These are phyloP conservation scores for Sugiyamaella boreocaroliniensis DNA, from an alignment of 805 yeast genomes.

Conservation along the genomic window DNA sequence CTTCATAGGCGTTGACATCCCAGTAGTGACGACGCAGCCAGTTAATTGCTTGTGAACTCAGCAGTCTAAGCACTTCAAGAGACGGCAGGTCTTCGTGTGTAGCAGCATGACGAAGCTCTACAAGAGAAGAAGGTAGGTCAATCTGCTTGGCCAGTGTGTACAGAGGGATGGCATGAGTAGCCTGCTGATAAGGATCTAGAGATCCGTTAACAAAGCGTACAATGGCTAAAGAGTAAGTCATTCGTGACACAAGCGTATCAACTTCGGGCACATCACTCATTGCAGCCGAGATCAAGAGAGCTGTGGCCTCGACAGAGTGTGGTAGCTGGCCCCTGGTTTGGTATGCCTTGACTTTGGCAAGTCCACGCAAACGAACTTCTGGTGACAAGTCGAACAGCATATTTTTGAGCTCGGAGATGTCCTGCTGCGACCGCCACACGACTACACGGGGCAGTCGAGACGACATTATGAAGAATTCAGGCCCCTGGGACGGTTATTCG, in stretches of 20 bases:
- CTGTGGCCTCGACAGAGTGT: constrained; percentile 64
- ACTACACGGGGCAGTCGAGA: constrained; percentile 27
- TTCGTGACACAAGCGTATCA: constrained; percentile 37
- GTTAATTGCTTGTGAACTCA: constrained; percentile 51
- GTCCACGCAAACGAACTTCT: constrained; percentile 39
- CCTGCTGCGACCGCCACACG: constrained; percentile 37
- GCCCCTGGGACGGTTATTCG: too few relatives aligned
- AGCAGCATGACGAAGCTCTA: constrained; percentile 82
- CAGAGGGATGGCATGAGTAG: constrained; percentile 71
- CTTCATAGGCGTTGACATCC: constrained; percentile 31
- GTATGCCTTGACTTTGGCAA: constrained; percentile 47
- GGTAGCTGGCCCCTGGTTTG: constrained; percentile 59
- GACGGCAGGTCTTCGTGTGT: constrained; percentile 85
- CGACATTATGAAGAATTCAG: constrained; percentile 5
- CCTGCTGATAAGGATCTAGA: constrained; percentile 78
- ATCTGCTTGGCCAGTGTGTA: constrained; percentile 63
- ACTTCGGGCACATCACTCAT: constrained; percentile 36
- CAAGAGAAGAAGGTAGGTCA: constrained; percentile 72
- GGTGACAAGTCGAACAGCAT: constrained; percentile 43
- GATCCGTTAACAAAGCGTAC: constrained; percentile 87
- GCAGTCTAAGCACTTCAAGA: constrained; percentile 56
- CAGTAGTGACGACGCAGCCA: constrained; percentile 79
- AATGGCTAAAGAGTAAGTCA: constrained; percentile 65
- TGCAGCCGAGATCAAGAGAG: constrained; percentile 46
- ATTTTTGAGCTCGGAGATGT: constrained; percentile 40